A percentile compares a stretch with the other conserved stretches of the same genome.
phyloP scores from a whole-genome alignment of 352 stramenopile genomes.

The Phytophthora capsici region DNA sequence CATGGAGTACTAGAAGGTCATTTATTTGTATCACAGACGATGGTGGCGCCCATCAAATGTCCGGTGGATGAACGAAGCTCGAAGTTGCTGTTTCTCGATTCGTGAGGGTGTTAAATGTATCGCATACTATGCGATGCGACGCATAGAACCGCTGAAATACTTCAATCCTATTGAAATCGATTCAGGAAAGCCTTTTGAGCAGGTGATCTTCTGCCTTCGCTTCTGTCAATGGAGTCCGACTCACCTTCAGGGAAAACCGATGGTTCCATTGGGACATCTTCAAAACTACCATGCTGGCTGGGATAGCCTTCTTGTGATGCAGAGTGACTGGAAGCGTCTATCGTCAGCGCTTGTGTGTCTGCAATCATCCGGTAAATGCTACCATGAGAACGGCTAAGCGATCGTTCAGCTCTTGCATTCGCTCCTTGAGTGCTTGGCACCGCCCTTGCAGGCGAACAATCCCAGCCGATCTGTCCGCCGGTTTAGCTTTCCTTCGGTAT shows the following conservation, averaged over 20 bases:
- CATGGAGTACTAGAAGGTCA: no score
- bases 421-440: conserved; percentile 42
- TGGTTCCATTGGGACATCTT: background rate
- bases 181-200: conserved; percentile 73
- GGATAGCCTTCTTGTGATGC: background rate
- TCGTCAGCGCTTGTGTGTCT: conserved; percentile 5
- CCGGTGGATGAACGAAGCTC: no score
- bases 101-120: no score
- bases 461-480: conserved; percentile 39
- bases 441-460: conserved; percentile 47
- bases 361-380: conserved; percentile 45
- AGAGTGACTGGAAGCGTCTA: conserved; percentile 3
- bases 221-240: conserved; percentile 19
- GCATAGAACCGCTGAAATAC: background rate
- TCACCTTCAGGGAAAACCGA: background rate
- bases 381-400: conserved; percentile 24
- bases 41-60: no score
- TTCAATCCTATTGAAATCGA: conserved; percentile 23
- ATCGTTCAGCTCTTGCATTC: conserved; percentile 48
- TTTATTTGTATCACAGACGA: no score
- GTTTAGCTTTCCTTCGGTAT: conserved; percentile 50
- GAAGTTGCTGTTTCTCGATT: no score
- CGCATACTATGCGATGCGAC: no score
- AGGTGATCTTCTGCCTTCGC: conserved; percentile 45
- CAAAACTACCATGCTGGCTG: conserved; percentile 1